These are phyloP conservation scores for Xylaria polymorpha DNA, from an alignment of 2,329 filamentous ascomycete genomes.

Conservation along the genomic window DNA sequence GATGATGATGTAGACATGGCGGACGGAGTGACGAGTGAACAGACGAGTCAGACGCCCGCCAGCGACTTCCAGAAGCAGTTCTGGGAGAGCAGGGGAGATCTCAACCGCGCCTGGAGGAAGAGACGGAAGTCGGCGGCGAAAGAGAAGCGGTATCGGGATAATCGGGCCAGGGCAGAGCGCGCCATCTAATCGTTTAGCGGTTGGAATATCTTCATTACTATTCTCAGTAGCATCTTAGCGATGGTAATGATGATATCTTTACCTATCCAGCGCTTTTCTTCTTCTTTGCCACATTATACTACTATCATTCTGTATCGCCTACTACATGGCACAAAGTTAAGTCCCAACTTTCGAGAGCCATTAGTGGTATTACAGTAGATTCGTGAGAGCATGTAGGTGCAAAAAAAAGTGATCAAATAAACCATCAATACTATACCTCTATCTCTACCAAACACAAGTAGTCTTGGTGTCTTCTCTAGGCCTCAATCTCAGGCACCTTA, in stretches of 20 bases:
- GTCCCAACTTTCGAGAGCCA: neutral
- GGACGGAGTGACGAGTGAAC: constrained; percentile 23
- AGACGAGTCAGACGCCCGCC: constrained; percentile 37
- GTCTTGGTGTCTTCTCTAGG: too few species aligned
- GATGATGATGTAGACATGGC: constrained; percentile 41
- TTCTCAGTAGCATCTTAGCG: neutral
- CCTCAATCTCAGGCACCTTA: too few species aligned
- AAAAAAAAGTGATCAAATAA: too few species aligned
- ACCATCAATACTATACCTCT: too few species aligned
- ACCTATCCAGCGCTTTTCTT: neutral
- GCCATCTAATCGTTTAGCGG: constrained; percentile 49
- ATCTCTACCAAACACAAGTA: too few species aligned
- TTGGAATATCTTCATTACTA: neutral
- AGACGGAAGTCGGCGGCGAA: constrained; percentile 71
- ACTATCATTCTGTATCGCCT: neutral
- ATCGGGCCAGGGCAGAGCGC: constrained; percentile 64
- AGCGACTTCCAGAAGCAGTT: constrained; percentile 74
- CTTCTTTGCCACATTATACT: neutral
- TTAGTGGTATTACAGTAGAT: neutral
- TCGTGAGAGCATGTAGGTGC: too few species aligned
- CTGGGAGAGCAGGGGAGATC: constrained; percentile 73
- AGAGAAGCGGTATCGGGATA: constrained; percentile 74
- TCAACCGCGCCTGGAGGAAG: constrained; percentile 75
- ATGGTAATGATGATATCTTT: constrained; percentile 23
- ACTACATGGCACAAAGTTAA: neutral